phyloP scores from a whole-genome alignment of 2,329 filamentous ascomycete species.

The Mycocentrospora acerina region DNA sequence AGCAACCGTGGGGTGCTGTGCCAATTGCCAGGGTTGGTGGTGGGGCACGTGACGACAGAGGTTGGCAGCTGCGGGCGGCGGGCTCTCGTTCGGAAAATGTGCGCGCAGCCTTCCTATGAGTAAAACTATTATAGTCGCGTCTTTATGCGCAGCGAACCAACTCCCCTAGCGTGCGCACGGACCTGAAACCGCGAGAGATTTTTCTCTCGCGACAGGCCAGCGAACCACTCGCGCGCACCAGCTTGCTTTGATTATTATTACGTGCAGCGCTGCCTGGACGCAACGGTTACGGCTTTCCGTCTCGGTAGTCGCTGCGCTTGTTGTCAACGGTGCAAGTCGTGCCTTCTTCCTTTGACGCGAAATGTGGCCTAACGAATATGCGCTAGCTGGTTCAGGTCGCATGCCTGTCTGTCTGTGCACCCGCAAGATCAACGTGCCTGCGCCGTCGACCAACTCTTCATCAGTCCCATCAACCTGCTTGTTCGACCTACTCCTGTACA shows the following conservation, averaged over 20 bases:
- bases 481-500: background rate
- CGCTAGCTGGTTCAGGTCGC: constrained; percentile 24
- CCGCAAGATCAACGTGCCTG: constrained; percentile 8
- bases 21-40: constrained; percentile 5
- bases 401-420: constrained; percentile 17
- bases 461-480: background rate
- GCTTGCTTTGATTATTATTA: constrained; percentile 1
- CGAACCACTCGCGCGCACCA: constrained; percentile 10
- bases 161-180: no score
- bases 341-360: constrained; percentile 16
- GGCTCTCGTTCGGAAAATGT: constrained; percentile 31
- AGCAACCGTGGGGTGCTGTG: constrained; percentile 10
- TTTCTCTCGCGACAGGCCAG: constrained; percentile 26
- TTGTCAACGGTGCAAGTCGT: constrained; percentile 2
- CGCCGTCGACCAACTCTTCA: constrained; percentile 7
- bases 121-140: no score
- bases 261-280: no score
- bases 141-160: no score
- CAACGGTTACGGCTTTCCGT: background rate
- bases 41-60: constrained; percentile 32
- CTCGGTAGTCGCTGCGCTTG: background rate
- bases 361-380: constrained; percentile 19
- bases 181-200: constrained; percentile 24
- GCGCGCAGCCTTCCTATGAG: constrained; percentile 35
- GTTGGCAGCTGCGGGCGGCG: constrained; percentile 25